phyloP scores from a whole-genome alignment of 371 early-diverging fungal genomes.

The Mucor irregularis region DNA sequence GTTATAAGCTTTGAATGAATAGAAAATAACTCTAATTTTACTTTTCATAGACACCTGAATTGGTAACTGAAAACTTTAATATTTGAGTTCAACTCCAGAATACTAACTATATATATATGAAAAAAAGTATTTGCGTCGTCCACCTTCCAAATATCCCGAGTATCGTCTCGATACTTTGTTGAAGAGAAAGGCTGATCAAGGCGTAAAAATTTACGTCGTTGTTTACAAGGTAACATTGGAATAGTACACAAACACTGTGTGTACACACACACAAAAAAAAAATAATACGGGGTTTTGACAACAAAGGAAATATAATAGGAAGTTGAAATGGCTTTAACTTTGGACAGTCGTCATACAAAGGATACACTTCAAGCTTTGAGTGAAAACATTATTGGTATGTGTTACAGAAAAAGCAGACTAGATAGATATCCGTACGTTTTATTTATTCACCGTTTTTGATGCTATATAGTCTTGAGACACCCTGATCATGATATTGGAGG shows the following conservation, averaged over 20 bases:
- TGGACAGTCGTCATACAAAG: constrained; percentile 84
- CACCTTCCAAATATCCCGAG: constrained; percentile 70
- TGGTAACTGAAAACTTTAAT: constrained; percentile 30
- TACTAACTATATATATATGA: background rate
- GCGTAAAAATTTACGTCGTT: constrained; percentile 87
- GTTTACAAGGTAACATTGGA: constrained; percentile 88
- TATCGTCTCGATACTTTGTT: constrained; percentile 84
- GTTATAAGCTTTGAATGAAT: background rate
- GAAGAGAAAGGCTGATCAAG: constrained; percentile 84
- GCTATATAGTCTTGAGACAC: constrained; percentile 73
- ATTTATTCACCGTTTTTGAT: no score
- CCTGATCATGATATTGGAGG: constrained; percentile 79
- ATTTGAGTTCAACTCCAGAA: background rate
- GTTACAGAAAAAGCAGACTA: constrained; percentile 4
- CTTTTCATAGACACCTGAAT: constrained; percentile 42
- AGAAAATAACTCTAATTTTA: background rate
- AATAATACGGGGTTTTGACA: no score
- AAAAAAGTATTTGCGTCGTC: constrained; percentile 75
- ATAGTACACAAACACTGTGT: background rate
- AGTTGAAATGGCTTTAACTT: constrained; percentile 75
- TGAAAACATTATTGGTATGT: constrained; percentile 71
- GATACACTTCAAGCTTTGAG: constrained; percentile 71
- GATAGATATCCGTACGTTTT: no score
- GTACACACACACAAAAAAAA: background rate
- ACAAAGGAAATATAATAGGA: constrained; percentile 55